Percentiles rank a stretch among this genome's conserved stretches.
Evolutionary conservation across 2,329 filamentous ascomycete genomes (phyloP).

Genomic region (Thermothelomyces thermophilus): DNA sequence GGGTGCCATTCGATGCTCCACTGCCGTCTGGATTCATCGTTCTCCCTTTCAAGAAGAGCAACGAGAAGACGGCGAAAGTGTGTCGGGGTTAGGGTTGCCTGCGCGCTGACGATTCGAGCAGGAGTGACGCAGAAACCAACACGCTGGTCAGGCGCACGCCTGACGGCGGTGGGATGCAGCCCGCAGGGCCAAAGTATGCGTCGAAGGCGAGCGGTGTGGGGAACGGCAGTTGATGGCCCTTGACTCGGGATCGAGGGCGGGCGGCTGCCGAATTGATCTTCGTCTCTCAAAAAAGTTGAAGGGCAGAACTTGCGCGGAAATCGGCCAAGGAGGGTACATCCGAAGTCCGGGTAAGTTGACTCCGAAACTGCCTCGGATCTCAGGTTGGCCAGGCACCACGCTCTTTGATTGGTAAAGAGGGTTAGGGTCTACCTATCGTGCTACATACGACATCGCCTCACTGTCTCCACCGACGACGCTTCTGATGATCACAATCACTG

Average conservation of each 20-base stretch:
- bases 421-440: too few relatives aligned
- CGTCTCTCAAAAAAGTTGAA: too few relatives aligned
- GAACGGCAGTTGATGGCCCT: neutral
- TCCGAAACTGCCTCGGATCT: too few relatives aligned
- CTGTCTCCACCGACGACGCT: too few relatives aligned
- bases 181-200: neutral
- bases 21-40: slow-evolving; percentile 9
- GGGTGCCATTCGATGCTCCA: slow-evolving; percentile 9
- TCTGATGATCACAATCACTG: too few relatives aligned
- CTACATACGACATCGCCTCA: too few relatives aligned
- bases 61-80: too few relatives aligned
- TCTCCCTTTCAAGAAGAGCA: neutral
- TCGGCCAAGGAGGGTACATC: slow-evolving; percentile 5
- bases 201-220: neutral
- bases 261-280: slow-evolving; percentile 2
- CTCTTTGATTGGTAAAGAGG: neutral
- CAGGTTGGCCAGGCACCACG: too few relatives aligned
- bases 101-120: neutral
- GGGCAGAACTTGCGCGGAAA: too few relatives aligned
- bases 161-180: neutral
- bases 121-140: neutral
- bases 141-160: neutral
- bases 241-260: neutral
- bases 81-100: slow-evolving; percentile 13
- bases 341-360: slow-evolving; percentile 11